Evolutionary conservation across 1,139 yeast genomes (phyloP).

Genomic region (Hyphopichia burtonii): DNA sequence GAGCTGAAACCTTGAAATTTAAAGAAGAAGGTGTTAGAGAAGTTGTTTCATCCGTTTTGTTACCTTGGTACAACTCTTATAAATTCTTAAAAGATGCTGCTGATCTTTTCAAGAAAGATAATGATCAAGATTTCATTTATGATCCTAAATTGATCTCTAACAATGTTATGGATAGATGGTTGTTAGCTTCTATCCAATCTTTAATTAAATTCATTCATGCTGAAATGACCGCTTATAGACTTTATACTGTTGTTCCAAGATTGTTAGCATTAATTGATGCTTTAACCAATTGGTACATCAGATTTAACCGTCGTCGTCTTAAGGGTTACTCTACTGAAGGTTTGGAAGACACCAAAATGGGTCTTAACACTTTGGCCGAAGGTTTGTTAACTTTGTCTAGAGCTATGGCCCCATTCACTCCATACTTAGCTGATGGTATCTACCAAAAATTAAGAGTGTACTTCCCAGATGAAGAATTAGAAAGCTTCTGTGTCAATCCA

Average conservation of each 20-base stretch:
- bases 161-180: slow-evolving; percentile 98
- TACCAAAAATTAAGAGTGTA: slow-evolving; percentile 71
- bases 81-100: slow-evolving; percentile 96
- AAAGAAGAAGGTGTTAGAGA: slow-evolving; percentile 99
- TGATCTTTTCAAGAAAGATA: slow-evolving; percentile 75
- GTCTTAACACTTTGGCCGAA: slow-evolving; percentile 87
- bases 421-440: slow-evolving; percentile 88
- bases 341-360: slow-evolving; percentile 75
- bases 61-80: slow-evolving; percentile 98
- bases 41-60: slow-evolving; percentile 88
- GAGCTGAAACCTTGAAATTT: slow-evolving; percentile 94
- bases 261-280: slow-evolving; percentile 85
- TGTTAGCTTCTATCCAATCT: slow-evolving; percentile 90
- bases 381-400: slow-evolving; percentile 85
- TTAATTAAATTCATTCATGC: slow-evolving; percentile 79
- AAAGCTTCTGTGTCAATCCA: slow-evolving; percentile 39
- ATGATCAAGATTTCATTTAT: slow-evolving; percentile 69
- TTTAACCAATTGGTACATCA: slow-evolving; percentile 97
- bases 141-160: slow-evolving; percentile 62
- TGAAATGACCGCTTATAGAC: slow-evolving; percentile 87
- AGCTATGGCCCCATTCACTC: slow-evolving; percentile 99
- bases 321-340: slow-evolving; percentile 83
- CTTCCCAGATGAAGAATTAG: slow-evolving; percentile 56
- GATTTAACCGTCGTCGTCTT: slow-evolving; percentile 96
- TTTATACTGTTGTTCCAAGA: slow-evolving; percentile 95